Evolutionary conservation across 176 grass and related monocot genomes (phyloP).

Genomic region (Cenchrus americanus): DNA sequence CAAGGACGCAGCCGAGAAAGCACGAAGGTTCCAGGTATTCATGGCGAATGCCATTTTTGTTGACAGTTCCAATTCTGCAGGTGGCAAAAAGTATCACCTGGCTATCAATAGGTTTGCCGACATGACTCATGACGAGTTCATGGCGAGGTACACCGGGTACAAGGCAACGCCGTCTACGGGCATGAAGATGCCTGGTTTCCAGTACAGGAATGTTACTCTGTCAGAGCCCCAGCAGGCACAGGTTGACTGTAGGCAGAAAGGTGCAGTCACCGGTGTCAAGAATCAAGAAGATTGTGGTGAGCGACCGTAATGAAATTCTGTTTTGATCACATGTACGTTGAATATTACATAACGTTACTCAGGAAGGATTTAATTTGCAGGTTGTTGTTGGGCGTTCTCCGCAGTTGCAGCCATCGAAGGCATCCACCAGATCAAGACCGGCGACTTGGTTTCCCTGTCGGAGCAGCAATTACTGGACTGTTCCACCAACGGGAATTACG

Average conservation of each 20-base stretch:
- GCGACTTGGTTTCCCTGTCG: not conserved
- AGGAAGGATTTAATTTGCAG: not conserved
- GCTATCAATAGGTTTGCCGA: conserved; percentile 11
- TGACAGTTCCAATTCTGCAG: conserved; percentile 12
- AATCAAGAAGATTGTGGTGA: not conserved
- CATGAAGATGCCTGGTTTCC: not conserved
- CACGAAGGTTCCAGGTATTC: conserved; percentile 45
- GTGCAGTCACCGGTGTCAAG: conserved; percentile 29
- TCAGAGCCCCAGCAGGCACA: not conserved
- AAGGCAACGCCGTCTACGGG: too few relatives aligned
- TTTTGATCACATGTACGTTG: too few relatives aligned
- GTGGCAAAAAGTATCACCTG: conserved; percentile 12
- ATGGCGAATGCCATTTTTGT: conserved; percentile 30
- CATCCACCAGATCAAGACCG: conserved; percentile 5
- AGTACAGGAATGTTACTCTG: not conserved
- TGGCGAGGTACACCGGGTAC: conserved; percentile 1
- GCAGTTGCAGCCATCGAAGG: conserved; percentile 14
- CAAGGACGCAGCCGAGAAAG: conserved; percentile 34
- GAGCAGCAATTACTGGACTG: conserved; percentile 42
- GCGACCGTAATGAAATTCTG: too few relatives aligned
- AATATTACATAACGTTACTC: too few relatives aligned
- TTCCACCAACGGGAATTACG: not conserved
- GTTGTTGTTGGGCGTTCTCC: conserved; percentile 39
- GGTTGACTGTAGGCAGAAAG: conserved; percentile 36
- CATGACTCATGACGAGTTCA: conserved; percentile 16